Conservation (phyloP, 805 yeast genomes). For the Hanseniaspora lachancei region DNA sequence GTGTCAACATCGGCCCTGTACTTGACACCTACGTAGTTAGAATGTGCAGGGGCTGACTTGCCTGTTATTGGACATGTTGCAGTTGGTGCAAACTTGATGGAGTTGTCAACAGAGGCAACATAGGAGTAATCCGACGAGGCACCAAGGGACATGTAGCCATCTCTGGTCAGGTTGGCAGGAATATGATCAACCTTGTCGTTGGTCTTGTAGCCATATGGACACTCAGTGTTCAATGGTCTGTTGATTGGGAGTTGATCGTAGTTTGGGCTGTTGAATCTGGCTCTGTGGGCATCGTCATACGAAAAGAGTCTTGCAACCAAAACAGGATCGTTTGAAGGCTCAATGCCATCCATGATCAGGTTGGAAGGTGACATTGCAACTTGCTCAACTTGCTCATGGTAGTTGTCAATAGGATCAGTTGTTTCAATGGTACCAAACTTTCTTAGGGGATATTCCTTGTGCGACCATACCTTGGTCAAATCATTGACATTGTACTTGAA, state of each 20-base stretch:
- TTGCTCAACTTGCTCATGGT: conserved; percentile 37
- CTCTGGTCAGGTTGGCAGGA: conserved; percentile 41
- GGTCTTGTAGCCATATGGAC: conserved; percentile 32
- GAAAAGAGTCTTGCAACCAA: conserved; percentile 65
- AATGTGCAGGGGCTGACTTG: conserved; percentile 18
- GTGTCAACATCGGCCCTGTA: conserved; percentile 13
- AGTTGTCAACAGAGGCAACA: conserved; percentile 32
- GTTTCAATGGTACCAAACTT: conserved; percentile 53
- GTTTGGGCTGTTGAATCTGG: conserved; percentile 53
- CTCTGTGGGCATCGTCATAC: conserved; percentile 64
- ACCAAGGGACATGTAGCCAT: conserved; percentile 42
- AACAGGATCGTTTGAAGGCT: conserved; percentile 66
- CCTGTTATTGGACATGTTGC: conserved; percentile 17
- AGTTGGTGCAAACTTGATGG: conserved; percentile 15
- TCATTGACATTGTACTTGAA: conserved; percentile 76
- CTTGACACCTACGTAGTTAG: conserved; percentile 25
- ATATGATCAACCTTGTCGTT: conserved; percentile 22
- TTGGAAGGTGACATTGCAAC: conserved; percentile 61
- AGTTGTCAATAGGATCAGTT: conserved; percentile 45
- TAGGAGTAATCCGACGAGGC: conserved; percentile 42
- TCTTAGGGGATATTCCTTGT: conserved; percentile 71
- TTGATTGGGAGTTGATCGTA: conserved; percentile 57
- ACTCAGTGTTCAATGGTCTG: conserved; percentile 30
- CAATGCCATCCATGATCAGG: conserved; percentile 56
- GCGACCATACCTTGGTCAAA: conserved; percentile 88